phyloP scores from a whole-genome alignment of 495 filamentous ascomycete genomes.

The Hamigera avellanea region DNA sequence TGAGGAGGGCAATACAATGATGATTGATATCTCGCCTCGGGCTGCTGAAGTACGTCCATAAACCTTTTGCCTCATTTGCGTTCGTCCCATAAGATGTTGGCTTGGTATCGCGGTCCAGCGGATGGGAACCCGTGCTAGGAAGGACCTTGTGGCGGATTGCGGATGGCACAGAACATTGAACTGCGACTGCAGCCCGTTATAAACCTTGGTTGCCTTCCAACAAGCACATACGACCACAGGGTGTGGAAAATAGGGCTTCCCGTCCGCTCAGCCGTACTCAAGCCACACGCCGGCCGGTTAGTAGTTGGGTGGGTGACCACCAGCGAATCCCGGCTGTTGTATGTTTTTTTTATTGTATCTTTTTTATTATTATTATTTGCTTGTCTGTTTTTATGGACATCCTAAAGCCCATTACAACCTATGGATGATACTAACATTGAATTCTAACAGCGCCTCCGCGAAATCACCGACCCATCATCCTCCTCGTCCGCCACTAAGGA shows the following conservation, averaged over 20 bases:
- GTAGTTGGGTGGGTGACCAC: constrained; percentile 42
- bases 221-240: constrained; percentile 36
- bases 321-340: constrained; percentile 39
- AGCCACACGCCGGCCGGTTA: constrained; percentile 39
- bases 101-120: not conserved
- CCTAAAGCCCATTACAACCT: no score
- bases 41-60: constrained; percentile 57
- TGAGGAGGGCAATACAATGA: constrained; percentile 73
- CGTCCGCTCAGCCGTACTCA: constrained; percentile 40
- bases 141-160: no score
- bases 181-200: constrained; percentile 2
- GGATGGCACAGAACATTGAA: not conserved
- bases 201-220: constrained; percentile 1
- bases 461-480: constrained; percentile 36
- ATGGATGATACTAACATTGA: constrained; percentile 9
- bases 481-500: constrained; percentile 44
- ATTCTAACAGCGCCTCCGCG: constrained; percentile 48
- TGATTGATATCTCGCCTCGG: constrained; percentile 65
- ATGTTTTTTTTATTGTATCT: constrained; percentile 26
- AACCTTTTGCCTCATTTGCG: constrained; percentile 2
- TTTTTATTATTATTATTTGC: constrained; percentile 19
- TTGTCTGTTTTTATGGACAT: not conserved
- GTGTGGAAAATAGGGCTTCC: constrained; percentile 40
- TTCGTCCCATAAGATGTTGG: not conserved
- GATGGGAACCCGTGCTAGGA: no score